Base-by-base conservation (phyloP, 139 green algal species). In the Pycnococcus provasolii region DNA sequence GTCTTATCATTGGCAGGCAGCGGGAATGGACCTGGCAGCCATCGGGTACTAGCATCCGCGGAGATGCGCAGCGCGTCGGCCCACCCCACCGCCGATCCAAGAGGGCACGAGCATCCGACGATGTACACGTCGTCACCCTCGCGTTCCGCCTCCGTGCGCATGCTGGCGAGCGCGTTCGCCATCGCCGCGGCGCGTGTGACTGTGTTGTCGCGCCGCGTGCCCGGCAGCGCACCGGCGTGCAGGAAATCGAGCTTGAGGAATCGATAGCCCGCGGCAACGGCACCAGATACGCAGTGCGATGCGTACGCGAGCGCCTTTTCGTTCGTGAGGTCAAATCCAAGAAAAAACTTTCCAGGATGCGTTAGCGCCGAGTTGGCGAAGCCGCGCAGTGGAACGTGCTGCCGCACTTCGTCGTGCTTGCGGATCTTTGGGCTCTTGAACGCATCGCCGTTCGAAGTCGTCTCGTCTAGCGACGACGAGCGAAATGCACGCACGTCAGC, bases 161-260 rank as follows among this genome's bases (percentile, higher is more conserved):
- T 42, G 13, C 50, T 37, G 13, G 50, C 26, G 26, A 26, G 26
- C 26, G 26, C 26, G 26, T 26, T 26, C 26, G 26, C 26, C 26
- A 26, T 26, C 26, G 26, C 26, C 26, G 26, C 26, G 26, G 57
- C 57, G 15, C 57, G 57, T 9, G 57, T 63, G 9, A 63, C n/a
- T 9, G n/a, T 13, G 9, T 39, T 39, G 57, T 63, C 57, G 15
- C 15, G 57, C 57, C 57, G 57, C 15, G 13, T 13, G 9, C 15
- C 57, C 9, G 57, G 57, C 15, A 63, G 57, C 11, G 57, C 57
- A 13, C 9, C 57, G 57, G n/a, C n/a, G 57, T 63, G 15, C 15
- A 63, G 57, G 57, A 63, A 63, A 13, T 63, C 57, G 57, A 39
- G 26, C 57, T 63, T 63, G n/a, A 63, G 57, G 57, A 45, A 63